phyloP scores from a whole-genome alignment of 306 rosid genomes.

The Prunus salicina region DNA sequence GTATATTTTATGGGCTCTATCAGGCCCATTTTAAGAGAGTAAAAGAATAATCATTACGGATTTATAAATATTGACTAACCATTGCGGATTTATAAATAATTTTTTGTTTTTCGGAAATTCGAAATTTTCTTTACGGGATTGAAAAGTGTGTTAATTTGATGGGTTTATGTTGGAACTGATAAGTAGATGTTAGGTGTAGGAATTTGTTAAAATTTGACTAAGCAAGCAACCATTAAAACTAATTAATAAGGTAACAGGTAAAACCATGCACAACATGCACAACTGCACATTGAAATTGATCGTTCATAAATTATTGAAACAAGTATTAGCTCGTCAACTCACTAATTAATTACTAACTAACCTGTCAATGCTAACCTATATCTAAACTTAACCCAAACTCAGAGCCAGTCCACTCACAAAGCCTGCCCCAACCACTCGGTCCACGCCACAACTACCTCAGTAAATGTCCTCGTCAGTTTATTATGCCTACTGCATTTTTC shows the following conservation, averaged over 20 bases:
- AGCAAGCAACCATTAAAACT: not conserved
- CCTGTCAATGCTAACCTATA: too few species aligned
- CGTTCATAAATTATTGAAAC: not conserved
- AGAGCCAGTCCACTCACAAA: too few species aligned
- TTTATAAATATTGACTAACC: not conserved
- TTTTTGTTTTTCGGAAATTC: too few species aligned
- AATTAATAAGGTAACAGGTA: too few species aligned
- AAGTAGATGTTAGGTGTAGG: not conserved
- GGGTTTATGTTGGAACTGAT: not conserved
- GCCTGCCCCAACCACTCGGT: too few species aligned
- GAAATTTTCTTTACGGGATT: too few species aligned
- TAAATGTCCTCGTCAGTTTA: too few species aligned
- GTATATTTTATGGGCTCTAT: not conserved
- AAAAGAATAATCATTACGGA: not conserved
- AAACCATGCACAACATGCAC: too few species aligned
- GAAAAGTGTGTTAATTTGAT: not conserved
- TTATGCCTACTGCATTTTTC: too few species aligned
- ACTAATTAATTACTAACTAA: not conserved
- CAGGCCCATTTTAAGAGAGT: not conserved
- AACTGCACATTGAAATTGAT: too few species aligned
- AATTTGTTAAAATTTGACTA: not conserved
- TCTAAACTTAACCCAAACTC: too few species aligned
- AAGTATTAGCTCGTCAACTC: not conserved
- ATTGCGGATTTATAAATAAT: not conserved
- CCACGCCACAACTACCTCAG: too few species aligned